phyloP scores from a whole-genome alignment of 306 rosid genomes.

The Castanopsis chinensis region DNA sequence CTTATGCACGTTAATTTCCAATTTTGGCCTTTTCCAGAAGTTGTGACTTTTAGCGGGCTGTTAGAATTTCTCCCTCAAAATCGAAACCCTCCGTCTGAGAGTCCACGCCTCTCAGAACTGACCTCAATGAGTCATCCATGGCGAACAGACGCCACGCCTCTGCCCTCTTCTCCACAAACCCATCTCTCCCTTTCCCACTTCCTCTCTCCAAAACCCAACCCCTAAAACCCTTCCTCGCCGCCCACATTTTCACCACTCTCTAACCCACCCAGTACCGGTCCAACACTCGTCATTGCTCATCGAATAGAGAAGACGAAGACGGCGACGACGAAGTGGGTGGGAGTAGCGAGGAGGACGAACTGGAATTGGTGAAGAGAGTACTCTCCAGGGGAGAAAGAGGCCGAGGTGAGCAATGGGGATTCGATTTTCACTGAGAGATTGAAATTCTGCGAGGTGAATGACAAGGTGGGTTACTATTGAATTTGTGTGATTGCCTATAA shows the following conservation, averaged over 20 bases:
- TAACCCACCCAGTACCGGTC: slow-evolving; percentile 29
- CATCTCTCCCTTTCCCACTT: slow-evolving; percentile 26
- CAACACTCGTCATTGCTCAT: slow-evolving; percentile 47
- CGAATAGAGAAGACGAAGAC: slow-evolving; percentile 26
- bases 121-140: slow-evolving; percentile 33
- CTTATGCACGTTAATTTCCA: too few relatives aligned
- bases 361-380: slow-evolving; percentile 44
- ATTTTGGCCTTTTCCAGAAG: too few relatives aligned
- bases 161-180: slow-evolving; percentile 35
- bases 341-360: slow-evolving; percentile 37
- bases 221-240: slow-evolving; percentile 21
- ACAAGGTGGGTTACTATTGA: slow-evolving; percentile 53
- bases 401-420: slow-evolving; percentile 85
- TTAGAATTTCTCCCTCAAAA: too few relatives aligned
- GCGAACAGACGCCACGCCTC: slow-evolving; percentile 62
- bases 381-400: slow-evolving; percentile 67
- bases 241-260: slow-evolving; percentile 20
- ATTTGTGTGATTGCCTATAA: not conserved
- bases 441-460: slow-evolving; percentile 89
- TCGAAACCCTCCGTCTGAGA: too few relatives aligned
- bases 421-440: slow-evolving; percentile 78
- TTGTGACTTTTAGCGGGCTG: too few relatives aligned
- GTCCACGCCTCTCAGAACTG: not conserved
- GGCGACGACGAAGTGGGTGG: slow-evolving; percentile 32
- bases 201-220: slow-evolving; percentile 18